Evolutionary conservation across 2,329 filamentous ascomycete species (phyloP).

Genomic region (Neonectria neomacrospora): DNA sequence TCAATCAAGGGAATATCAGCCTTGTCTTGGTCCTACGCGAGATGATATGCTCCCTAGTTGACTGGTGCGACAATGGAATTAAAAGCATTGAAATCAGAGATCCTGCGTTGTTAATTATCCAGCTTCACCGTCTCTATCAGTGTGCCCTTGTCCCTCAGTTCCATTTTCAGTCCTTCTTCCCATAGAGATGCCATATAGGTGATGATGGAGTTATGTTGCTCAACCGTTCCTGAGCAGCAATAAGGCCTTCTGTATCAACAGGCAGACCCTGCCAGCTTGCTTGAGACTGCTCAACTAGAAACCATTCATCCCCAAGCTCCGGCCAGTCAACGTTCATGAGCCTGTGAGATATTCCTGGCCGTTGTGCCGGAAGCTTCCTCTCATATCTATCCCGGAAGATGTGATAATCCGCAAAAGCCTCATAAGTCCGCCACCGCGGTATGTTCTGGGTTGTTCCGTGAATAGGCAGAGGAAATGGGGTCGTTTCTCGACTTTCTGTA

Average conservation of each 20-base stretch:
- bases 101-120: too few relatives aligned
- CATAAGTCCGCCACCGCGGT: not conserved
- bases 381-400: constrained; percentile 73
- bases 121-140: too few relatives aligned
- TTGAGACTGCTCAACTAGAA: not conserved
- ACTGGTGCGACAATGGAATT: too few relatives aligned
- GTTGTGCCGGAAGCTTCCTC: constrained; percentile 50
- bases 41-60: too few relatives aligned
- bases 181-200: not conserved
- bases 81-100: too few relatives aligned
- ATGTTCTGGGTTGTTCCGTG: constrained; percentile 1
- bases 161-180: not conserved
- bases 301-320: not conserved
- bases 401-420: constrained; percentile 46
- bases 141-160: too few relatives aligned
- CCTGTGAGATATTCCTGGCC: not conserved
- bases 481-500: not conserved
- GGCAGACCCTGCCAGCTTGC: not conserved
- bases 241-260: not conserved
- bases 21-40: too few relatives aligned
- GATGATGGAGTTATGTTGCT: not conserved
- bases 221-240: not conserved
- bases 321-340: not conserved
- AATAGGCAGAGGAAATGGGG: constrained; percentile 6
- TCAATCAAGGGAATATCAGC: too few relatives aligned